Base-by-base conservation (phyloP, 108 stramenopile species). In the Fistulifera pelliculosa region DNA sequence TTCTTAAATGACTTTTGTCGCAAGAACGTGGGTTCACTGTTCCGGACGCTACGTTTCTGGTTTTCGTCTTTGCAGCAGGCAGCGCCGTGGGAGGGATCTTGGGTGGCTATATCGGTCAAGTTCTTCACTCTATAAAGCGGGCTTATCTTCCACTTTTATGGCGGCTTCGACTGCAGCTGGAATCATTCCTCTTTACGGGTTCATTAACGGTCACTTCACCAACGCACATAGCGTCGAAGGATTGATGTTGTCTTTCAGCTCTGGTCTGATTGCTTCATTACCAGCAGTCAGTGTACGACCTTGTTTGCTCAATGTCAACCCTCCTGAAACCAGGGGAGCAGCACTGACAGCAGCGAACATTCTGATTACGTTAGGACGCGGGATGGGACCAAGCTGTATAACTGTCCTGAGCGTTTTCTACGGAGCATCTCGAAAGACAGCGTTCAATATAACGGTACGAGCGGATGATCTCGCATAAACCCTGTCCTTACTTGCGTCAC, bases 241-340 rank as follows among this genome's bases (percentile, higher is more conserved):
- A 19, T 63, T 71, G 38, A 40, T 56, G 3, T 81, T 64, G 17
- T 45, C 77, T 4, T 58, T 81, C 27, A 18, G 57, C 41, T 74
- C 69, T 24, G 77, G 79, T n/a, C 61, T 49, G 24, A 54, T 85
- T 48, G 84, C 80, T 2, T 61, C 52, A 28, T 60, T 85, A 45
- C 84, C 84, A 11, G 56, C 62, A 38, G 84, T 85, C 44, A 81
- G 76, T 65, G 69, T 79, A 22, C 69, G 84, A 17, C 84, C 83
- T 7, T 81, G 80, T 48, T 60, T 85, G 49, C 56, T 82, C 43
- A 85, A 85, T 51, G 76, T 77, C 39, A 85, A 85, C 70, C 83
- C 83, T 42, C 83, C 83, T 16, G 83, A 85, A 67, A 73, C 79
- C 5, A 47, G 83, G 53, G 83, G 83, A 42, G 83, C 83, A 5